Conservation (phyloP, 176 grass and related monocot species). For the Carex cristatella region DNA sequence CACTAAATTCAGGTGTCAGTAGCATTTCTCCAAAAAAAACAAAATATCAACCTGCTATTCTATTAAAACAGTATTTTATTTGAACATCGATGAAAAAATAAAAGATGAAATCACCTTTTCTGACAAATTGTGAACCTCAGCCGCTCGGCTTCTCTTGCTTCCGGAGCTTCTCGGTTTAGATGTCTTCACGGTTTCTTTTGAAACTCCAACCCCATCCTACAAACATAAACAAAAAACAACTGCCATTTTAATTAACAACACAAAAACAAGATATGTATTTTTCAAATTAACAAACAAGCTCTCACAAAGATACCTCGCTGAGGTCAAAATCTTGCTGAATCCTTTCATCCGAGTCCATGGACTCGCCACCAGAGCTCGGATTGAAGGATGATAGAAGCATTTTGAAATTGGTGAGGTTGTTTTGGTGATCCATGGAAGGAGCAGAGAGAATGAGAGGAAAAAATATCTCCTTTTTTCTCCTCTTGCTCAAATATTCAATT, state of each 20-base stretch:
- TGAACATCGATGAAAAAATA: background rate
- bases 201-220: conserved; percentile 59
- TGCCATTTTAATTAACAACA: background rate
- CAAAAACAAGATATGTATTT: background rate
- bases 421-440: conserved; percentile 22
- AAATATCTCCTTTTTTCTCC: background rate
- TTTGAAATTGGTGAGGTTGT: conserved; percentile 19
- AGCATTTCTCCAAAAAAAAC: background rate
- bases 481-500: background rate
- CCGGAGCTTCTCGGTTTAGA: conserved; percentile 40
- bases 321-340: conserved; percentile 27
- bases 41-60: background rate
- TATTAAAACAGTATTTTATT: background rate
- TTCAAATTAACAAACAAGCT: background rate
- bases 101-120: conserved; percentile 55
- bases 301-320: conserved; percentile 16
- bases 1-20: background rate
- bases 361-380: conserved; percentile 15
- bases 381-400: conserved; percentile 19
- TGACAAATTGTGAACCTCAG: conserved; percentile 97
- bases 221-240: background rate
- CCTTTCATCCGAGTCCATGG: conserved; percentile 15
- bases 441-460: background rate
- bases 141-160: conserved; percentile 82
- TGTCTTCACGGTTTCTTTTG: conserved; percentile 38